These are phyloP conservation scores for Fusarium sp. DNA, from an alignment of 2,329 filamentous ascomycete species.

Conservation along the genomic window DNA sequence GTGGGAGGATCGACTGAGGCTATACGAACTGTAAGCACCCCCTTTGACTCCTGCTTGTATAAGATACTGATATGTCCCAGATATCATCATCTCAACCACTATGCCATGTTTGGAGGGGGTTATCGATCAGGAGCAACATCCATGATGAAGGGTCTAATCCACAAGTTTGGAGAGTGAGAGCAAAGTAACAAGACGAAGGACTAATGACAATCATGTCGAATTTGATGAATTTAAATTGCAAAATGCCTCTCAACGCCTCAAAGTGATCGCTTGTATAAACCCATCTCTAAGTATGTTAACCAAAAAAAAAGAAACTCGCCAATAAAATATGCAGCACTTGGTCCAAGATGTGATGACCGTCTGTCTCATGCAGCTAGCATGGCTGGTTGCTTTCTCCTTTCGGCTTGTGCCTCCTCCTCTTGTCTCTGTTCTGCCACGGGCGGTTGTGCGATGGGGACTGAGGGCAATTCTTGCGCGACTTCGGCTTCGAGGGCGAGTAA, in stretches of 20 bases:
- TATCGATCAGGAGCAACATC: conserved; percentile 81
- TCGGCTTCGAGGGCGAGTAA: conserved; percentile 78
- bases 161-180: conserved; percentile 70
- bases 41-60: neutral
- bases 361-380: conserved; percentile 50
- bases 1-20: conserved; percentile 81
- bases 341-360: conserved; percentile 7
- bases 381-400: conserved; percentile 47
- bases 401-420: conserved; percentile 30
- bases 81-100: conserved; percentile 92
- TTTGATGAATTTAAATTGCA: conserved; percentile 25
- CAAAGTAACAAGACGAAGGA: conserved; percentile 13
- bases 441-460: conserved; percentile 48
- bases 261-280: conserved; percentile 38
- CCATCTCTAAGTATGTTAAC: conserved; percentile 32
- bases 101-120: conserved; percentile 82
- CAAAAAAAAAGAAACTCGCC: conserved; percentile 12
- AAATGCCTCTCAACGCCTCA: conserved; percentile 38
- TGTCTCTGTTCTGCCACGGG: conserved; percentile 40
- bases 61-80: conserved; percentile 51
- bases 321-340: conserved; percentile 29
- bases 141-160: conserved; percentile 80
- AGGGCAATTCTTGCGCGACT: conserved; percentile 44
- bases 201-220: conserved; percentile 11
- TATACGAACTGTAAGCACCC: conserved; percentile 82